These are phyloP conservation scores for Pleurotus eryngii DNA, from an alignment of 768 basidiomycete genomes.

Conservation along the genomic window DNA sequence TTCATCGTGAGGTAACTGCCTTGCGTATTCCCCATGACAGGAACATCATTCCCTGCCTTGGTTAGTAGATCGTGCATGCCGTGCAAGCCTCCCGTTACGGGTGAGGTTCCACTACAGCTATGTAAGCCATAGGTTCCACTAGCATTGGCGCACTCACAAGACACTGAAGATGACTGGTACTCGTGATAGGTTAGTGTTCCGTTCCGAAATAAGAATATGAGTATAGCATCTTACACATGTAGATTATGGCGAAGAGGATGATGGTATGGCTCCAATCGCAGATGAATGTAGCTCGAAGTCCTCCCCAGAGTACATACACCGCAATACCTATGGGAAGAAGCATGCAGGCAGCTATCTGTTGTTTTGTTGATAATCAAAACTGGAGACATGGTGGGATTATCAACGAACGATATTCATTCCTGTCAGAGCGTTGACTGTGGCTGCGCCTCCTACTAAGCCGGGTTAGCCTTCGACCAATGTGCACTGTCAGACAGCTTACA, in stretches of 20 bases:
- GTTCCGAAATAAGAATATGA: slow-evolving; percentile 14
- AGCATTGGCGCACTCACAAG: slow-evolving; percentile 18
- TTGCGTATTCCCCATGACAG: slow-evolving; percentile 45
- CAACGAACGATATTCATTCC: slow-evolving; percentile 34
- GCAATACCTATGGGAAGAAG: slow-evolving; percentile 42
- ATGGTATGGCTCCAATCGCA: slow-evolving; percentile 43
- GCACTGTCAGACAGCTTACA: slow-evolving; percentile 25
- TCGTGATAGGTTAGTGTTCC: not conserved
- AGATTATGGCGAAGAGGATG: slow-evolving; percentile 40
- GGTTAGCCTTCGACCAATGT: not conserved
- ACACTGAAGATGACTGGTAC: slow-evolving; percentile 25
- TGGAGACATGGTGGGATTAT: not conserved
- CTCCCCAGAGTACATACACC: slow-evolving; percentile 39
- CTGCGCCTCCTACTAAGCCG: slow-evolving; percentile 39
- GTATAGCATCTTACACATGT: slow-evolving; percentile 20
- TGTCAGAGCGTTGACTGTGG: slow-evolving; percentile 42
- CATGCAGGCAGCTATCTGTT: slow-evolving; percentile 37
- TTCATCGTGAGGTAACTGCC: slow-evolving; percentile 59
- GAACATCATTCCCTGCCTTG: slow-evolving; percentile 39
- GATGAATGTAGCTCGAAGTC: slow-evolving; percentile 42
- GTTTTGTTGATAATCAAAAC: not conserved
- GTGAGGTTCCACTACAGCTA: slow-evolving; percentile 29
- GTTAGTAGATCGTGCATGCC: slow-evolving; percentile 45
- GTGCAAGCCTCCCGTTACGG: slow-evolving; percentile 34
- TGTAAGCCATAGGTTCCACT: no score